A percentile compares a stretch with the other conserved stretches of the same genome.
Evolutionary conservation across 371 early-diverging fungal species (phyloP).

Genomic region (Actinomucor elegans): DNA sequence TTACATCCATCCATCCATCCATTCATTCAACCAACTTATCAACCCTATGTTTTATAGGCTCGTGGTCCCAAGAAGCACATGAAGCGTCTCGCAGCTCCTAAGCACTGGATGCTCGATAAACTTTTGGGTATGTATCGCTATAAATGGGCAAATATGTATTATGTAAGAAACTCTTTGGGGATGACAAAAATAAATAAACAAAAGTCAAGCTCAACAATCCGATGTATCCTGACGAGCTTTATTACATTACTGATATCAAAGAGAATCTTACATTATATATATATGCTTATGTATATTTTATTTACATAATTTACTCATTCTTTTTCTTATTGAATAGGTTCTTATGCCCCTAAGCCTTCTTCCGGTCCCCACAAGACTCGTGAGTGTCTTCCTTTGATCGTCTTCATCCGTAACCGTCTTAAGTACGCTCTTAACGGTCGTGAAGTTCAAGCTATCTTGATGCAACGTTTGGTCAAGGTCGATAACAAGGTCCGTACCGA

Average conservation of each 20-base stretch:
- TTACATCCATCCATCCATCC: slow-evolving; percentile 15
- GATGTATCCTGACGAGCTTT: slow-evolving; percentile 32
- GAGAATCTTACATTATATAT: no score
- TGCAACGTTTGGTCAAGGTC: slow-evolving; percentile 98
- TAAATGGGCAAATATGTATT: neutral
- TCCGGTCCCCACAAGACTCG: slow-evolving; percentile 99
- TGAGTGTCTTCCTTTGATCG: slow-evolving; percentile 98
- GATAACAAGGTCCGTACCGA: slow-evolving; percentile 99
- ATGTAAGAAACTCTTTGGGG: slow-evolving; percentile 11
- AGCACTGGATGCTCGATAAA: slow-evolving; percentile 99
- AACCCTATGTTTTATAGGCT: no score
- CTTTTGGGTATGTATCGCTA: slow-evolving; percentile 54
- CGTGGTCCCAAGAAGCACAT: slow-evolving; percentile 99
- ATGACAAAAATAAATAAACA: slow-evolving; percentile 38
- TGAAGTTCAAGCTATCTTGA: slow-evolving; percentile 97
- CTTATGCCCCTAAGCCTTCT: slow-evolving; percentile 95
- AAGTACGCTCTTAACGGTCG: slow-evolving; percentile 98
- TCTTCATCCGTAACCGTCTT: slow-evolving; percentile 98
- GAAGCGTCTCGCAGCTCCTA: slow-evolving; percentile 99
- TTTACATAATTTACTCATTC: neutral
- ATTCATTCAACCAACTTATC: slow-evolving; percentile 18
- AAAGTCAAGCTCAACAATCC: slow-evolving; percentile 53
- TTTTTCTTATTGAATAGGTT: slow-evolving; percentile 21
- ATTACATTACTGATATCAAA: slow-evolving; percentile 19
- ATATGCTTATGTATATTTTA: no score